Conservation (phyloP, 306 rosid species). For the Quercus parvula region DNA sequence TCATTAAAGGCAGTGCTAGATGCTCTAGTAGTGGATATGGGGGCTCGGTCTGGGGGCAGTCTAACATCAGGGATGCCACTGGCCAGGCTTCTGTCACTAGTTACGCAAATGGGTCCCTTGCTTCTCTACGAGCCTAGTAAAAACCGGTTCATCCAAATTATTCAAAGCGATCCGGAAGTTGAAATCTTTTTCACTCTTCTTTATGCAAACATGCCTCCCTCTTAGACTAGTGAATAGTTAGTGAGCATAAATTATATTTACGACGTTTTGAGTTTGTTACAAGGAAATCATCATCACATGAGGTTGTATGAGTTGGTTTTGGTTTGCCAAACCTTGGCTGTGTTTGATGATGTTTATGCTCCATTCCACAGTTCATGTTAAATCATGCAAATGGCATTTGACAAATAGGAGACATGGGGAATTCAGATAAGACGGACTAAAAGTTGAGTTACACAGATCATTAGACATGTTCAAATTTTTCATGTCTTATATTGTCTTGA, state of each 20-base stretch:
- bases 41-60: constrained; percentile 49
- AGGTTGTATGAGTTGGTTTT: constrained; percentile 3
- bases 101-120: constrained; percentile 67
- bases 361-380: neutral
- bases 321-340: neutral
- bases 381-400: too few relatives aligned
- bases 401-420: too few relatives aligned
- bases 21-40: constrained; percentile 51
- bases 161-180: constrained; percentile 60
- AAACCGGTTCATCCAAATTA: constrained; percentile 62
- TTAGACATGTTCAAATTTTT: too few relatives aligned
- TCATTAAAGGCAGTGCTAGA: constrained; percentile 66
- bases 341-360: neutral
- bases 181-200: constrained; percentile 82
- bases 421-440: too few relatives aligned
- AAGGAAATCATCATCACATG: constrained; percentile 24
- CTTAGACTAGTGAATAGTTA: constrained; percentile 37
- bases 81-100: constrained; percentile 72
- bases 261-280: constrained; percentile 19
- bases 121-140: constrained; percentile 72
- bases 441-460: too few relatives aligned
- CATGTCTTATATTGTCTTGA: too few relatives aligned
- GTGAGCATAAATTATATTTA: constrained; percentile 22
- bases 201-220: constrained; percentile 63
- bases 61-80: constrained; percentile 52